phyloP scores from a whole-genome alignment of 371 early-diverging fungal species.

The Massospora cicadina region DNA sequence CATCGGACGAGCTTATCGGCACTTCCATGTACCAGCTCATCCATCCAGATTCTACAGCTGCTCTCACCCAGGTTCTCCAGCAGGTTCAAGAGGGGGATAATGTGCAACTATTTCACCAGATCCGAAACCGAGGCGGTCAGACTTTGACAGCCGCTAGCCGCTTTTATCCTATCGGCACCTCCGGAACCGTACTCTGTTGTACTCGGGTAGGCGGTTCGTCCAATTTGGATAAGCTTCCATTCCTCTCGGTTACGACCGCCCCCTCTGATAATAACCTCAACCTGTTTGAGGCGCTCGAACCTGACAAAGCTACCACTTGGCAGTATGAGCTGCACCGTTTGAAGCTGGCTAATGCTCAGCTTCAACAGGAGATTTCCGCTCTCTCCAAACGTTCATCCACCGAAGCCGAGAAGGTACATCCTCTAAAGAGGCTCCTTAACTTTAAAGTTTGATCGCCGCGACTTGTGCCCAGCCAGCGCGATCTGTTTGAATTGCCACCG shows the following conservation, averaged over 20 bases:
- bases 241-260: background rate
- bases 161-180: background rate
- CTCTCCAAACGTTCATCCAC: conserved; percentile 3
- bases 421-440: background rate
- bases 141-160: background rate
- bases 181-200: background rate
- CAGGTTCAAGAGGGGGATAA: conserved; percentile 26
- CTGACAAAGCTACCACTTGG: conserved; percentile 23
- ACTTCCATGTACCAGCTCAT: conserved; percentile 31
- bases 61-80: conserved; percentile 25
- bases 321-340: conserved; percentile 32
- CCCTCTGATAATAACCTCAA: conserved; percentile 11
- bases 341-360: conserved; percentile 19
- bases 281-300: conserved; percentile 22
- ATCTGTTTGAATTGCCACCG: conserved; percentile 41
- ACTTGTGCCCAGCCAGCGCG: background rate
- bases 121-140: conserved; percentile 17
- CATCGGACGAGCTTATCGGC: conserved; percentile 26
- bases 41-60: conserved; percentile 28
- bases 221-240: background rate
- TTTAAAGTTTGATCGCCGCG: background rate
- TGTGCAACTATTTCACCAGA: conserved; percentile 21
- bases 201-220: background rate
- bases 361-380: conserved; percentile 22
- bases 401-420: conserved; percentile 9